Evolutionary conservation across 1,284 basidiomycete species (phyloP), one percentile per base, ranked within the genome.

Genomic region (Cryptococcus sp.): DNA sequence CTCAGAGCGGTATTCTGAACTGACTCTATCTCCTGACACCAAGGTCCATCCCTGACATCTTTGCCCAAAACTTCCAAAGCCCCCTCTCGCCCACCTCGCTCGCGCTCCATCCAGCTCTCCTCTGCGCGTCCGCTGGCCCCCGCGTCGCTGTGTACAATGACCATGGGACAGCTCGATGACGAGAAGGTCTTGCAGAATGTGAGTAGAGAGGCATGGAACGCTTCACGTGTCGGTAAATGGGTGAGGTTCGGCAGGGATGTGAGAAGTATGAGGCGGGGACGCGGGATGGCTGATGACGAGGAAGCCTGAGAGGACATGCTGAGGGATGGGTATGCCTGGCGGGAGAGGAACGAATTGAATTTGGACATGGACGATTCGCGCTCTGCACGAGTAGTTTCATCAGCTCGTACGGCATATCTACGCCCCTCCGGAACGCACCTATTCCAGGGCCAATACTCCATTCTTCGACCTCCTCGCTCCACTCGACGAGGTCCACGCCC

Each of bases 241-340:
- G 90, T 80, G 45, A 98, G 83, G 71, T 98, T 97, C 0, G 95
- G 95, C 3, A 98, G 82, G 60, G 97, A 91, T 74, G 97, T 93
- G 8, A 99, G 81, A 7, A 99, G 84, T 51, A 99, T 84, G 5
- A 95, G 70, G 2, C 72, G 70, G 0, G 66, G 69, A 38, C 59
- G 49, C 1, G 62, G 35, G 3, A 55, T 17, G n/a, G 61, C n/a
- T 16, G 56, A 42, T 20, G 72, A 69, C 15, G 65, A 63, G 6
- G 72, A 60, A 49, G 65, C 56, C 55, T 50, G 48, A 63, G 41
- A 58, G 69, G 55, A 87, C 19, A 91, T 73, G 25, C 82, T 83
- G 16, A 83, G 82, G 59, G 89, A 90, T 5, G 81, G 83, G 40
- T 84, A 84, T 0, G 90, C 87, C 25, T 76, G 63, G 25, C 92